These are phyloP conservation scores for Yamadazyma buinensis DNA, from an alignment of 1,139 yeast genomes.

Conservation along the genomic window DNA sequence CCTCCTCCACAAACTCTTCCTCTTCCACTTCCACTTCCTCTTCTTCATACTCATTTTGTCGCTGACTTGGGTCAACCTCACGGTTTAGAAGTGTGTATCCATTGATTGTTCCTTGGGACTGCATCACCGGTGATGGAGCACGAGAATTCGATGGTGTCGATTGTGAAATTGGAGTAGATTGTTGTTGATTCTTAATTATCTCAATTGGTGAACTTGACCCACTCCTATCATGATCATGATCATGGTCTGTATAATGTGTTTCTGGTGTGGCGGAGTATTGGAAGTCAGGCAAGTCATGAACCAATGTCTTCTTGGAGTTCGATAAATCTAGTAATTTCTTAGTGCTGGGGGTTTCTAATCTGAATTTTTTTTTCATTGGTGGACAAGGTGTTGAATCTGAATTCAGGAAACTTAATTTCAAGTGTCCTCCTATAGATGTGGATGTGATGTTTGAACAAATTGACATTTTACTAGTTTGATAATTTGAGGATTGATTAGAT, in stretches of 20 bases:
- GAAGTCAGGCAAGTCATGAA: constrained; percentile 11
- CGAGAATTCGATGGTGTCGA: constrained; percentile 34
- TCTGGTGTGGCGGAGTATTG: neutral
- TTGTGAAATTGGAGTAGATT: constrained; percentile 32
- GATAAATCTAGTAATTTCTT: constrained; percentile 22
- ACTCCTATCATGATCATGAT: constrained; percentile 10
- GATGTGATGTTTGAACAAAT: constrained; percentile 12
- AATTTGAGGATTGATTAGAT: constrained; percentile 6
- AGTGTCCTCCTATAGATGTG: constrained; percentile 12
- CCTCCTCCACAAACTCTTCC: constrained; percentile 26
- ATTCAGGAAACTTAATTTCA: constrained; percentile 24
- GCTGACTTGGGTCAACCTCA: constrained; percentile 4
- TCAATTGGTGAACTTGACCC: constrained; percentile 9
- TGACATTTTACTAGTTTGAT: constrained; percentile 11
- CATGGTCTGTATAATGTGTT: constrained; percentile 8
- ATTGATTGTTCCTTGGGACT: constrained; percentile 25
- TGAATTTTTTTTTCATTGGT: constrained; percentile 26
- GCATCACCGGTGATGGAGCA: constrained; percentile 22
- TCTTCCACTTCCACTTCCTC: constrained; percentile 16
- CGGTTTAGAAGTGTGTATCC: constrained; percentile 36
- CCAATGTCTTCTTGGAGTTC: constrained; percentile 22
- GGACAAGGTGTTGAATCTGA: constrained; percentile 38
- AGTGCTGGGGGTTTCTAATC: constrained; percentile 18
- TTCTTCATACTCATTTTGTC: neutral
- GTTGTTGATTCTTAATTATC: constrained; percentile 5